Percentiles rank a stretch among this genome's conserved stretches.
Evolutionary conservation across 176 grass and related monocot species (phyloP).

Genomic region (Musa itinerans): DNA sequence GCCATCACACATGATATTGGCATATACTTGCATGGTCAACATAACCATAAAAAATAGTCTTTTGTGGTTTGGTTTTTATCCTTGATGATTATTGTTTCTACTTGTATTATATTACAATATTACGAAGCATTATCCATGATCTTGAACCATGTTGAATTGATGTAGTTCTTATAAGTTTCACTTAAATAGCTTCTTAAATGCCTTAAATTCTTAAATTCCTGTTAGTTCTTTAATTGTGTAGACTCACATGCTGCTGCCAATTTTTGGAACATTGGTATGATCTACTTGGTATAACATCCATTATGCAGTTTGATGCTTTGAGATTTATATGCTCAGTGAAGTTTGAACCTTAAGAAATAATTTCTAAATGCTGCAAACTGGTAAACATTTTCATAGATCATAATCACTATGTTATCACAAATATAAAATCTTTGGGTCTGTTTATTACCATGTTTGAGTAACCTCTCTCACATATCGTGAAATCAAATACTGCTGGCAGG

Average conservation of each 20-base stretch:
- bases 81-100: not conserved
- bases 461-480: no score
- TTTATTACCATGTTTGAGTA: not conserved
- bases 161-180: not conserved
- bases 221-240: not conserved
- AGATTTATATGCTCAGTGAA: not conserved
- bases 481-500: slow-evolving; percentile 23
- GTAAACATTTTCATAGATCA: not conserved
- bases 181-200: not conserved
- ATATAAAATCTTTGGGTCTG: no score
- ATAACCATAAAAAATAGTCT: no score
- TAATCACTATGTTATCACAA: no score
- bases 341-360: not conserved
- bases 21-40: no score
- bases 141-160: not conserved
- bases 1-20: no score
- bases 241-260: not conserved
- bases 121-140: not conserved
- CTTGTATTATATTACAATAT: not conserved
- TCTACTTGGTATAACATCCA: not conserved
- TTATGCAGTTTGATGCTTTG: not conserved
- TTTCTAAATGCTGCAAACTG: not conserved
- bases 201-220: not conserved
- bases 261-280: not conserved
- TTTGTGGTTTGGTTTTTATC: not conserved